Percentiles rank a stretch among this genome's conserved stretches.
These are phyloP conservation scores for Acanthamoeba culbertsoni DNA, from an alignment of 208 protist species.

Conservation along the genomic window DNA sequence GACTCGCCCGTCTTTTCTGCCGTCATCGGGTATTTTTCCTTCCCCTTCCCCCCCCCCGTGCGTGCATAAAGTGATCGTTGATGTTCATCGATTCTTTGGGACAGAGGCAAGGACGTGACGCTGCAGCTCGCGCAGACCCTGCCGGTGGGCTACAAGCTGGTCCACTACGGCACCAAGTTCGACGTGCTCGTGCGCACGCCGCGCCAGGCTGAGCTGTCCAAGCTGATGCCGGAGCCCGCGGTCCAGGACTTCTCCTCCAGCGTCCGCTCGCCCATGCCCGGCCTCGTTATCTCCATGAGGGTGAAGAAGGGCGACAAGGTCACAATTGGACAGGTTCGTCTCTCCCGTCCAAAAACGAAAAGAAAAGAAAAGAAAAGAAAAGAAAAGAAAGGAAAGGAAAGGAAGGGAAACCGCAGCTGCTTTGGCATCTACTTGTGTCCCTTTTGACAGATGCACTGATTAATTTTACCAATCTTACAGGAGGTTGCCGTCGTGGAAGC, in stretches of 20 bases:
- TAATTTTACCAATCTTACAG: constrained; percentile 39
- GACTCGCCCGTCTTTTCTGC: background rate
- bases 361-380: too few species aligned
- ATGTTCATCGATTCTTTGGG: background rate
- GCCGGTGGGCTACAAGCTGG: constrained; percentile 13
- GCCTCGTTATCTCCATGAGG: constrained; percentile 70
- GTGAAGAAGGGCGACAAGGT: constrained; percentile 80
- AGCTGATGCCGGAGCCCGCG: constrained; percentile 74
- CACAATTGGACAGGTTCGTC: constrained; percentile 15
- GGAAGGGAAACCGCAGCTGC: too few species aligned
- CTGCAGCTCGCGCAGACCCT: background rate
- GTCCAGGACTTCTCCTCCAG: constrained; percentile 74
- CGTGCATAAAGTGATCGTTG: background rate
- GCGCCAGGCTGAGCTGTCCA: constrained; percentile 64
- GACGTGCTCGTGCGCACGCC: constrained; percentile 74
- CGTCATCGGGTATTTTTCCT: constrained; percentile 7
- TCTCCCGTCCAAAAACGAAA: too few species aligned
- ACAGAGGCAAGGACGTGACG: constrained; percentile 40
- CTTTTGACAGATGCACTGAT: background rate
- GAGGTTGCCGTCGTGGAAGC: constrained; percentile 84
- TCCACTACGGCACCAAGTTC: constrained; percentile 68
- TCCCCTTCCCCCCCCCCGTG: background rate
- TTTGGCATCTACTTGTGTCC: background rate
- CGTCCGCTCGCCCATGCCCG: constrained; percentile 86
- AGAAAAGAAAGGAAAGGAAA: too few species aligned